These are phyloP conservation scores for Stephania japonica DNA, from an alignment of 164 flowering plant species.

Conservation along the genomic window DNA sequence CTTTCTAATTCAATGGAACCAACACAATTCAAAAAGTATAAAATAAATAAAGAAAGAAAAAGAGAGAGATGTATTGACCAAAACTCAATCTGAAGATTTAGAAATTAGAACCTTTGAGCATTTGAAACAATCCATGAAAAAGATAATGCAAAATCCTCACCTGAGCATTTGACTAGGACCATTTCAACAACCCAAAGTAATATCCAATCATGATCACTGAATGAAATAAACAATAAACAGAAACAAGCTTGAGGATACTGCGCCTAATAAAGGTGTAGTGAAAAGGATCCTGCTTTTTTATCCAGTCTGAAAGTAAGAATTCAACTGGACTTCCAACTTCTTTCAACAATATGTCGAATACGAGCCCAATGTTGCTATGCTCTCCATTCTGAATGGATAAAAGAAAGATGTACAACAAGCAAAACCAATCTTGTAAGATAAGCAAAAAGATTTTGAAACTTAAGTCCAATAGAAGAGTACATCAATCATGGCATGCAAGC, in stretches of 20 bases:
- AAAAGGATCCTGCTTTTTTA: conserved; percentile 41
- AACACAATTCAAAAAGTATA: background rate
- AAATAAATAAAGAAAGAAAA: no score
- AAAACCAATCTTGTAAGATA: no score
- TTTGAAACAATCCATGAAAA: background rate
- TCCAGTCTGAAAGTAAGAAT: conserved; percentile 72
- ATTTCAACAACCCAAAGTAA: background rate
- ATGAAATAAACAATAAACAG: background rate
- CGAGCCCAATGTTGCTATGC: conserved; percentile 18
- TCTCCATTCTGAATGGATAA: conserved; percentile 27
- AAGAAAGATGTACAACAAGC: background rate
- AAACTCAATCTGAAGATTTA: background rate
- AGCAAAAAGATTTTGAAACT: no score
- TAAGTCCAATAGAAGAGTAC: no score
- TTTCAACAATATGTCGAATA: conserved; percentile 50
- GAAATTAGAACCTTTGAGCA: background rate
- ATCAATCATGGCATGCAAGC: no score
- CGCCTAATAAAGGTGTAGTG: conserved; percentile 59
- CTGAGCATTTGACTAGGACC: no score
- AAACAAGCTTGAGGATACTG: conserved; percentile 51
- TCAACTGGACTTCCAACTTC: conserved; percentile 57
- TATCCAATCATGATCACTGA: background rate
- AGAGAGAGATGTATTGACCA: background rate
- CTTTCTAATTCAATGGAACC: background rate
- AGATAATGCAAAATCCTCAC: background rate